phyloP scores from a whole-genome alignment of 179 eudicot genomes.

The Kewa caespitosa region DNA sequence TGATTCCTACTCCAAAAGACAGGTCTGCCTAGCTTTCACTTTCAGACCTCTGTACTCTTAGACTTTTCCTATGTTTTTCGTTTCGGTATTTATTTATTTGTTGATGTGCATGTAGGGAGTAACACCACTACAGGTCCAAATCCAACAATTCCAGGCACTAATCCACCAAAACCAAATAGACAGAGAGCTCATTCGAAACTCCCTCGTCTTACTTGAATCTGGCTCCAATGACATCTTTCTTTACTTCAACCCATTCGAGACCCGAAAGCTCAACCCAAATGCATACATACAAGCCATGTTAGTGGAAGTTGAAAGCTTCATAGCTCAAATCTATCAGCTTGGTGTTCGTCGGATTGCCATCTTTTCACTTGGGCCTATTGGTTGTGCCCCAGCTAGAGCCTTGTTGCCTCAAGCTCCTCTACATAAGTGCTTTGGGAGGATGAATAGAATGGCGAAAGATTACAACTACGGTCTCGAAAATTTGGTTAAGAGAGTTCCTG shows the following conservation, averaged over 20 bases:
- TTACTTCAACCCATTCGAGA: constrained; percentile 37
- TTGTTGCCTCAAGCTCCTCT: constrained; percentile 46
- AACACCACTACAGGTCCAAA: constrained; percentile 49
- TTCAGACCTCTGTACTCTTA: too few relatives aligned
- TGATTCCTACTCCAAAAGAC: too few relatives aligned
- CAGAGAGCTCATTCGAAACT: constrained; percentile 25
- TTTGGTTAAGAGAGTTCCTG: constrained; percentile 28
- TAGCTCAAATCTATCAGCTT: constrained; percentile 31
- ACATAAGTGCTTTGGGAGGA: constrained; percentile 43
- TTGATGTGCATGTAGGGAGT: constrained; percentile 32
- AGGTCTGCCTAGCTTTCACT: too few relatives aligned
- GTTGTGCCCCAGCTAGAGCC: constrained; percentile 59
- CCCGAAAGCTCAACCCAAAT: constrained; percentile 28
- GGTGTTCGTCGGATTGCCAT: constrained; percentile 53
- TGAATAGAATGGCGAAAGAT: constrained; percentile 49
- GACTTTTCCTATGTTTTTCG: not conserved
- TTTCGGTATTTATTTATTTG: not conserved
- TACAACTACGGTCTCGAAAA: constrained; percentile 51
- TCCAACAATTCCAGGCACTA: constrained; percentile 44
- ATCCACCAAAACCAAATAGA: constrained; percentile 36
- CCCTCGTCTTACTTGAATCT: constrained; percentile 49
- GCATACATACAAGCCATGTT: constrained; percentile 51
- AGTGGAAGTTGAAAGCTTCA: constrained; percentile 30
- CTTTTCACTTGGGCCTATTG: constrained; percentile 53
- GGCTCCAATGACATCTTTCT: constrained; percentile 61